phyloP scores from a whole-genome alignment of 345 rosid genomes.

The Populus ilicifolia region DNA sequence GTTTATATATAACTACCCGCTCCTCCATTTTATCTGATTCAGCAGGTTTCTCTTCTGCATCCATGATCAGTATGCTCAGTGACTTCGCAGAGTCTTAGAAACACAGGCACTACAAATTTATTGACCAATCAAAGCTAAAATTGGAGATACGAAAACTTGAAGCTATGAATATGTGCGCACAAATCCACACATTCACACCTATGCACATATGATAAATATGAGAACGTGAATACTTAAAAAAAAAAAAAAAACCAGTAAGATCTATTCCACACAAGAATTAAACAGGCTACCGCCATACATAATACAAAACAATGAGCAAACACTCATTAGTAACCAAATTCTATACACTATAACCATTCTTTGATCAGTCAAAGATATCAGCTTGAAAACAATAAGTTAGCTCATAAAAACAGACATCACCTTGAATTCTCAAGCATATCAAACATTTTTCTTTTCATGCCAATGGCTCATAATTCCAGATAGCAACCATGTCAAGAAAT shows the following conservation, averaged over 20 bases:
- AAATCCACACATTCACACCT: conserved; percentile 36
- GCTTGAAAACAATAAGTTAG: background rate
- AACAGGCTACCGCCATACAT: background rate
- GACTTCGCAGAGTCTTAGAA: conserved; percentile 52
- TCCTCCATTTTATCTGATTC: conserved; percentile 69
- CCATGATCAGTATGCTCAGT: conserved; percentile 57
- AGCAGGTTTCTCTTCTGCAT: conserved; percentile 75
- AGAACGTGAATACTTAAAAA: conserved; percentile 21
- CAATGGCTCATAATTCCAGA: background rate
- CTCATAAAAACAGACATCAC: background rate
- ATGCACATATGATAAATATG: conserved; percentile 36
- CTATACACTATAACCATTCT: background rate
- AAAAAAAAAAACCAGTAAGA: too few species aligned
- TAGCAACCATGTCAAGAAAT: background rate
- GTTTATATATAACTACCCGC: conserved; percentile 66
- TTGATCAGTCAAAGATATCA: background rate
- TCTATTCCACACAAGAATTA: background rate
- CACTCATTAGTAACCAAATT: background rate
- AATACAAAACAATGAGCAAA: background rate
- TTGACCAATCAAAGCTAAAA: conserved; percentile 47
- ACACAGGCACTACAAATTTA: conserved; percentile 45
- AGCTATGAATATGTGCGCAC: conserved; percentile 37
- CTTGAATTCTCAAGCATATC: background rate
- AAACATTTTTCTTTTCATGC: background rate
- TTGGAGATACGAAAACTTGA: conserved; percentile 43